Conservation (phyloP, 192 early-diverging fungal genomes). For the Coemansia nantahalensis region DNA sequence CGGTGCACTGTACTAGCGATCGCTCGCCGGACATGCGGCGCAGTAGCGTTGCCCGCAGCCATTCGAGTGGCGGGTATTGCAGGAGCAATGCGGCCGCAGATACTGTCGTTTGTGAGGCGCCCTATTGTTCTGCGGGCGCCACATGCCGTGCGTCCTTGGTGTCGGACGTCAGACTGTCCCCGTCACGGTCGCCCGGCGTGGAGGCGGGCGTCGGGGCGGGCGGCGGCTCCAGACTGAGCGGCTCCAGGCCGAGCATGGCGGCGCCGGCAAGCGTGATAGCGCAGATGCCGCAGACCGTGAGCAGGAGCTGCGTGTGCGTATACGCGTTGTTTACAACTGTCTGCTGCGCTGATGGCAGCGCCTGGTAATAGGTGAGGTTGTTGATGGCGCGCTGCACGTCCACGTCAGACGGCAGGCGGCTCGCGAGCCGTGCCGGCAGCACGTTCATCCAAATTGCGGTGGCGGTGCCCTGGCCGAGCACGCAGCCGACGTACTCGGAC, state of each 20-base stretch:
- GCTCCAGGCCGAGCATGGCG: slow-evolving; percentile 41
- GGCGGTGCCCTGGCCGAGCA: slow-evolving; percentile 42
- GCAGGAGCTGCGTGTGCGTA: slow-evolving; percentile 32
- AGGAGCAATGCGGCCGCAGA: too few species aligned
- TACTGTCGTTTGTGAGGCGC: too few species aligned
- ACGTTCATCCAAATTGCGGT: slow-evolving; percentile 49
- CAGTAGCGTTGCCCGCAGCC: too few species aligned
- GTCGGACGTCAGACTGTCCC: too few species aligned
- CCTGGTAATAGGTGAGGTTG: slow-evolving; percentile 47
- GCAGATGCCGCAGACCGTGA: slow-evolving; percentile 50
- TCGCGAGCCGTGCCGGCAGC: slow-evolving; percentile 28
- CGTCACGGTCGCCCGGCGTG: too few species aligned
- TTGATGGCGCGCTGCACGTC: slow-evolving; percentile 37
- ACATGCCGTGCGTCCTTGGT: too few species aligned
- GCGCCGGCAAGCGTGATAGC: slow-evolving; percentile 36
- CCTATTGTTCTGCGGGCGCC: too few species aligned
- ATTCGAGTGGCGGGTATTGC: too few species aligned
- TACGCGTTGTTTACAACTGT: slow-evolving; percentile 44
- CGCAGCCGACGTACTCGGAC: slow-evolving; percentile 47
- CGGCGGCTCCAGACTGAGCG: slow-evolving; percentile 1
- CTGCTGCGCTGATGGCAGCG: slow-evolving; percentile 44
- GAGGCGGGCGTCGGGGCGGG: too few species aligned
- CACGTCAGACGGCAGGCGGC: slow-evolving; percentile 20
- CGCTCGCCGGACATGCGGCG: too few species aligned
- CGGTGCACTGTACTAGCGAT: too few species aligned